These are phyloP conservation scores for Pseudozyma tsukubaensis DNA, from an alignment of 1,284 basidiomycete genomes.

Conservation along the genomic window DNA sequence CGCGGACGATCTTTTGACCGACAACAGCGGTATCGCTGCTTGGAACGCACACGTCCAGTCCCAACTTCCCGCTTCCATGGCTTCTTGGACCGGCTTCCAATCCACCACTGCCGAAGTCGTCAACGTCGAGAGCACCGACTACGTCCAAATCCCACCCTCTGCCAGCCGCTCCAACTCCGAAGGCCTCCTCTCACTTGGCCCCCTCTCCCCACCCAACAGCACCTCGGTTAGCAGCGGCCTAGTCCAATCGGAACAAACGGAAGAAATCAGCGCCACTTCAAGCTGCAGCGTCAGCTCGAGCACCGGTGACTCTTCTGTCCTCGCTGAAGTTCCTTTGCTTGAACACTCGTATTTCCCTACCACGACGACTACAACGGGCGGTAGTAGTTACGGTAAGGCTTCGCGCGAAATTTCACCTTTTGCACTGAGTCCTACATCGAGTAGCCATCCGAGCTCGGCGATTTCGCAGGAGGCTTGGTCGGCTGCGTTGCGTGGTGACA, in stretches of 20 bases:
- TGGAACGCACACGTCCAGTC: slow-evolving; percentile 48
- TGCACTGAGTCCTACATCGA: slow-evolving; percentile 14
- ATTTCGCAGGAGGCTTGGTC: slow-evolving; percentile 25
- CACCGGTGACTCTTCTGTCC: slow-evolving; percentile 21
- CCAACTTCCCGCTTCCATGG: slow-evolving; percentile 24
- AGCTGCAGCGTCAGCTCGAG: slow-evolving; percentile 38
- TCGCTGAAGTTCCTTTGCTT: slow-evolving; percentile 13
- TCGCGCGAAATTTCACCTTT: slow-evolving; percentile 27
- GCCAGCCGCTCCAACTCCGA: slow-evolving; percentile 33
- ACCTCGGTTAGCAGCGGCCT: slow-evolving; percentile 4
- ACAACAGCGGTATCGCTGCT: slow-evolving; percentile 30
- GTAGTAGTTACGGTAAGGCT: slow-evolving; percentile 4
- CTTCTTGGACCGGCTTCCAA: slow-evolving; percentile 32
- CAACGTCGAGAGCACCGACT: slow-evolving; percentile 16
- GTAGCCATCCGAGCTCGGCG: slow-evolving; percentile 18
- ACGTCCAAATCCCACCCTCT: slow-evolving; percentile 7
- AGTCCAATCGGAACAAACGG: slow-evolving; percentile 11
- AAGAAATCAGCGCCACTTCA: slow-evolving; percentile 23
- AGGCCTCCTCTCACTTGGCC: slow-evolving; percentile 22
- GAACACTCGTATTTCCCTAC: slow-evolving; percentile 27
- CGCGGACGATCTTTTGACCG: slow-evolving; percentile 21
- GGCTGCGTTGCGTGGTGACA: no score
- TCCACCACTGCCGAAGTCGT: background rate
- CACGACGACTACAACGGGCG: no score
- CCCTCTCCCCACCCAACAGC: slow-evolving; percentile 25